Evolutionary conservation across 2,329 filamentous ascomycete species (phyloP).

Genomic region (Bimuria novae-zelandiae): DNA sequence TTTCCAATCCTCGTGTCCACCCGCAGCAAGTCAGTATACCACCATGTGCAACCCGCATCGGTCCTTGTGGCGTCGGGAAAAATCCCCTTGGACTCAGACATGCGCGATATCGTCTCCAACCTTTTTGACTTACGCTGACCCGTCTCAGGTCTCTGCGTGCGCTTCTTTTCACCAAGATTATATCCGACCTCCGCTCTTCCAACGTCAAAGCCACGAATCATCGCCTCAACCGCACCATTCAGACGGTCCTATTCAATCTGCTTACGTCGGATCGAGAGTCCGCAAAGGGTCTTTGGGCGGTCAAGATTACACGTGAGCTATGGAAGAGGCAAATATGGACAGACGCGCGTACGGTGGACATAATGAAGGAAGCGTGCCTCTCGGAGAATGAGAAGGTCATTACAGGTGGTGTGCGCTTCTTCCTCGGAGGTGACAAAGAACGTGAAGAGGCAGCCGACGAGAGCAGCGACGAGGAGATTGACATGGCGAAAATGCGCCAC

Average conservation of each 20-base stretch:
- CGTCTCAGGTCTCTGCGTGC: constrained; percentile 86
- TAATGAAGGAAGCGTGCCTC: constrained; percentile 93
- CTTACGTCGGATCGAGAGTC: constrained; percentile 82
- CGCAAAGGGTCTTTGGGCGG: constrained; percentile 89
- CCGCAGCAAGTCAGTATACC: constrained; percentile 89
- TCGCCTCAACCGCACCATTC: constrained; percentile 87
- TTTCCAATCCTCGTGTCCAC: constrained; percentile 94
- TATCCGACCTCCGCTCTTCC: constrained; percentile 84
- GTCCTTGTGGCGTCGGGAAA: too few species aligned
- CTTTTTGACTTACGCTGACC: constrained; percentile 87
- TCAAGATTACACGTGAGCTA: constrained; percentile 91
- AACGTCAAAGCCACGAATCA: constrained; percentile 91
- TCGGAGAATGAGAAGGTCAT: constrained; percentile 93
- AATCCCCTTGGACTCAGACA: too few species aligned
- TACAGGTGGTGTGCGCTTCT: constrained; percentile 86
- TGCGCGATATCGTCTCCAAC: too few species aligned
- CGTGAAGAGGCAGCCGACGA: constrained; percentile 86
- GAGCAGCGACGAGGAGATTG: constrained; percentile 71
- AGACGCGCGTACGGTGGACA: constrained; percentile 91
- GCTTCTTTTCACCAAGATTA: constrained; percentile 85
- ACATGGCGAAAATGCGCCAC: constrained; percentile 82
- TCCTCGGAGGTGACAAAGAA: constrained; percentile 94
- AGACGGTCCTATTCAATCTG: constrained; percentile 78
- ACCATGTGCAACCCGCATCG: too few species aligned
- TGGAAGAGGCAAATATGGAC: constrained; percentile 98